phyloP scores from a whole-genome alignment of 202 grass and related monocot genomes.

The Zoysia matrella region DNA sequence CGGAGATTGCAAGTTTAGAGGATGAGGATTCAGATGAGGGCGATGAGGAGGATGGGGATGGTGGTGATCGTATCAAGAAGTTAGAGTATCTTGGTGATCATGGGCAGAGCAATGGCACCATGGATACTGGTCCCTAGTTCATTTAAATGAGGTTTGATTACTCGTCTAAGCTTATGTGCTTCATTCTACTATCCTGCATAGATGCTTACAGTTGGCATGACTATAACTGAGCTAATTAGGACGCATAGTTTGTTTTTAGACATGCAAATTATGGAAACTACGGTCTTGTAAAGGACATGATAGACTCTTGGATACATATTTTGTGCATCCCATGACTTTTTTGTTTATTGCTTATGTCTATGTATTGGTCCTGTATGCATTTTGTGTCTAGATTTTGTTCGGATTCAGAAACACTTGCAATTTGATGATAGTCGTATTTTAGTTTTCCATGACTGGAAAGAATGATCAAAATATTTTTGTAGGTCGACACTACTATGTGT shows the following conservation, averaged over 20 bases:
- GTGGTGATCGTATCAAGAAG: slow-evolving; percentile 37
- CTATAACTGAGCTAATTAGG: background rate
- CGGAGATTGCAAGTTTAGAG: slow-evolving; percentile 61
- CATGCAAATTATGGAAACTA: background rate
- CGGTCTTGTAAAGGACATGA: background rate
- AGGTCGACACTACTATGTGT: no score
- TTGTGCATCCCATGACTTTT: no score
- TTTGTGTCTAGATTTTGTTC: no score
- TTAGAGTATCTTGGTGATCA: slow-evolving; percentile 39
- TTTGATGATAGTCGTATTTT: no score
- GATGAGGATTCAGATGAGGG: slow-evolving; percentile 31
- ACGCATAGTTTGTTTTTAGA: background rate
- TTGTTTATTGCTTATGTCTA: no score
- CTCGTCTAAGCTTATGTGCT: slow-evolving; percentile 10
- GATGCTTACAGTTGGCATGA: slow-evolving; percentile 21
- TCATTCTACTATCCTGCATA: slow-evolving; percentile 21
- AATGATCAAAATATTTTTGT: no score
- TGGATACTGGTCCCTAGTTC: slow-evolving; percentile 48
- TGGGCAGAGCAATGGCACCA: slow-evolving; percentile 32
- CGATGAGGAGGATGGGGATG: slow-evolving; percentile 41
- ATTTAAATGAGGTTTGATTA: slow-evolving; percentile 58
- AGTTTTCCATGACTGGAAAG: no score
- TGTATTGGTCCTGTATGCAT: no score
- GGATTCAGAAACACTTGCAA: no score
- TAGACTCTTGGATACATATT: no score